A percentile compares a stretch with the other conserved stretches of the same genome.
phyloP scores from a whole-genome alignment of 768 basidiomycete species.

The Pisolithus albus region DNA sequence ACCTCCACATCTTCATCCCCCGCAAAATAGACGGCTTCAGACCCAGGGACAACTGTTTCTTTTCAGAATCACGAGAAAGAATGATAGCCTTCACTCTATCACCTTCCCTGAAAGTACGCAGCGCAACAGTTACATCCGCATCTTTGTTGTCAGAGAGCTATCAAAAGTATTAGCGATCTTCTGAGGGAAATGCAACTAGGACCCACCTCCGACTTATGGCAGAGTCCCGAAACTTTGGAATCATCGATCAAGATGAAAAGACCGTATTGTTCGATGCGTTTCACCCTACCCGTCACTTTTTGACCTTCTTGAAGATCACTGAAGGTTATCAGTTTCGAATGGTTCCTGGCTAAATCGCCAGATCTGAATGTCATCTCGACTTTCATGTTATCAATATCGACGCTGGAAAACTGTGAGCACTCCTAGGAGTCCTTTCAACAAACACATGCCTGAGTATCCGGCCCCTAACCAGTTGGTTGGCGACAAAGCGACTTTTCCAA shows the following conservation, averaged over 20 bases:
- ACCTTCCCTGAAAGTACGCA: slow-evolving; percentile 78
- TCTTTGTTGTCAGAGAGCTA: slow-evolving; percentile 86
- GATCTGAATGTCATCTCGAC: slow-evolving; percentile 89
- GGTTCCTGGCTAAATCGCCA: slow-evolving; percentile 40
- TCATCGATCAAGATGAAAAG: slow-evolving; percentile 89
- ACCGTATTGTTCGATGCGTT: slow-evolving; percentile 81
- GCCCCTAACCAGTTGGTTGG: slow-evolving; percentile 82
- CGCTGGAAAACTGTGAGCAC: slow-evolving; percentile 35
- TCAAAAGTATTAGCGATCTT: neutral
- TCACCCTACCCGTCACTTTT: slow-evolving; percentile 73
- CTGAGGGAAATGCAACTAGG: neutral
- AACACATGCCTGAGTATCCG: slow-evolving; percentile 65
- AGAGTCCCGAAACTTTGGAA: slow-evolving; percentile 80
- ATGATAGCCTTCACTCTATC: slow-evolving; percentile 81
- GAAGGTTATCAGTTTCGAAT: slow-evolving; percentile 33
- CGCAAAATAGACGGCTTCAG: slow-evolving; percentile 86
- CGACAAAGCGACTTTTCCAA: slow-evolving; percentile 78
- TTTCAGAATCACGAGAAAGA: slow-evolving; percentile 64
- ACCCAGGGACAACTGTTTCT: slow-evolving; percentile 72
- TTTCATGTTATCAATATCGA: slow-evolving; percentile 64
- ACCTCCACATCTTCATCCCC: slow-evolving; percentile 52
- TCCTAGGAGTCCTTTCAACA: neutral
- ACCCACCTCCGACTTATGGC: slow-evolving; percentile 86
- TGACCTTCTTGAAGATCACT: slow-evolving; percentile 69
- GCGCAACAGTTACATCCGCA: slow-evolving; percentile 69